Evolutionary conservation across 169 alveolate genomes (phyloP), one percentile per base, ranked within the genome.

Genomic region (Plasmodium yoelii): DNA sequence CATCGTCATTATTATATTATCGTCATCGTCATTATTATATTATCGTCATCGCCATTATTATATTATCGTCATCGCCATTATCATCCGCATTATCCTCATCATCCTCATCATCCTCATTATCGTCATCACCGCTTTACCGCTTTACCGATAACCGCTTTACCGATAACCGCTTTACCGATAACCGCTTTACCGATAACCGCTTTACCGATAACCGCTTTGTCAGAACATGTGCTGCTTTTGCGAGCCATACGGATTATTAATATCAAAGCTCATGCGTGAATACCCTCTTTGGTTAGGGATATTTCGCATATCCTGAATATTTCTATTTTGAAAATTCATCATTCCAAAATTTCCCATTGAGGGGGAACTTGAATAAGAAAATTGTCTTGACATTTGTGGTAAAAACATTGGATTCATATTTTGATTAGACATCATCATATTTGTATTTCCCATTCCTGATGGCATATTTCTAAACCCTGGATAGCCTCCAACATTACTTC

Each of bases 301-400:
- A 46, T 26, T 39, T 3, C 77, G 34, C 88, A 77, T 64, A 42
- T 63, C 39, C 5, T 53, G 88, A 68, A 51, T 63, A 53, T 77
- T 49, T 34, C 64, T 53, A 19, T 22, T 59, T 24, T 60, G 71
- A 5, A 77, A 77, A 10, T 15, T 22, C 7, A 34, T 34, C 42
- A 34, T 34, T 15, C 34, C 51, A 42, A 61, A 77, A 57, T 64
- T 77, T 6, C 42, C 77, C 44, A 47, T 51, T 1, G 77, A 47
- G 8, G 63, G 88, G 0, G 88, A 39, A 19, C 70, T 77, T 1
- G 88, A 63, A 46, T 46, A 77, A 13, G 88, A 63, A 44, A 63
- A 51, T 56, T 77, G 88, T 53, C 74, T 77, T 61, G 88, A 39
- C 59, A 47, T 15, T 77, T 77, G 88, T 5, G 88, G 88, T 60